A percentile compares a stretch with the other conserved stretches of the same genome.
Evolutionary conservation across 2,329 filamentous ascomycete genomes (phyloP).

Genomic region (Fusarium burgessii): DNA sequence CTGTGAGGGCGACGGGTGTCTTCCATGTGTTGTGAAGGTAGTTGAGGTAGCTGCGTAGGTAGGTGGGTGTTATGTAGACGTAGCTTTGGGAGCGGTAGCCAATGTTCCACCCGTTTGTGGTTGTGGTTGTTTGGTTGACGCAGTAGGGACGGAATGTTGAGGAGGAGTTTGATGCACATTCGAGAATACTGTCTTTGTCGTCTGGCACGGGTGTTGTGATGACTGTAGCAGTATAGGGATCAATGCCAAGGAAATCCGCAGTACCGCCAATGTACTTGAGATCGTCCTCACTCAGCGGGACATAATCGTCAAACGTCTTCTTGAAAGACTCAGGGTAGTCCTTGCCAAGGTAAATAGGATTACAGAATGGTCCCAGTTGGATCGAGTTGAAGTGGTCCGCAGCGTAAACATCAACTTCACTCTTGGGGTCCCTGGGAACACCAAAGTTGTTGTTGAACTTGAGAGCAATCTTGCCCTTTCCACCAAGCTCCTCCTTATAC

Average conservation of each 20-base stretch:
- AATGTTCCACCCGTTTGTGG: constrained; percentile 67
- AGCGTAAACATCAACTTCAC: constrained; percentile 57
- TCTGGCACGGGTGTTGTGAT: constrained; percentile 58
- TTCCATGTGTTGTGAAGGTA: constrained; percentile 71
- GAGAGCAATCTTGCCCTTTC: constrained; percentile 61
- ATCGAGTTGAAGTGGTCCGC: constrained; percentile 61
- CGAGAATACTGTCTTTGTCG: constrained; percentile 55
- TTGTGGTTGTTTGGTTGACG: constrained; percentile 60
- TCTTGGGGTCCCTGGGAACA: constrained; percentile 57
- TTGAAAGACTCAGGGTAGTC: constrained; percentile 63
- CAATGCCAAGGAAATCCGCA: constrained; percentile 67
- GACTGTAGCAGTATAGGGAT: constrained; percentile 68
- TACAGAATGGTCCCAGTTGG: constrained; percentile 62
- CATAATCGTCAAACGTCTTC: constrained; percentile 58
- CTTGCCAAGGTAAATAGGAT: constrained; percentile 63
- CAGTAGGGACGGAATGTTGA: constrained; percentile 64
- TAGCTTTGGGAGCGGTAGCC: constrained; percentile 67
- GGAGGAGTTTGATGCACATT: constrained; percentile 60
- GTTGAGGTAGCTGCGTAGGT: constrained; percentile 66
- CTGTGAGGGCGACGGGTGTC: constrained; percentile 60
- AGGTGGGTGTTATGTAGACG: constrained; percentile 69
- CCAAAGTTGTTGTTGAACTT: constrained; percentile 65
- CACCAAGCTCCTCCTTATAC: constrained; percentile 66
- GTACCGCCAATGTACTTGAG: constrained; percentile 63
- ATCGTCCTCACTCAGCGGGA: constrained; percentile 60